A percentile compares a stretch with the other conserved stretches of the same genome.
phyloP scores from a whole-genome alignment of 225 moss, liverwort and hornwort species.

The Asterella californica region DNA sequence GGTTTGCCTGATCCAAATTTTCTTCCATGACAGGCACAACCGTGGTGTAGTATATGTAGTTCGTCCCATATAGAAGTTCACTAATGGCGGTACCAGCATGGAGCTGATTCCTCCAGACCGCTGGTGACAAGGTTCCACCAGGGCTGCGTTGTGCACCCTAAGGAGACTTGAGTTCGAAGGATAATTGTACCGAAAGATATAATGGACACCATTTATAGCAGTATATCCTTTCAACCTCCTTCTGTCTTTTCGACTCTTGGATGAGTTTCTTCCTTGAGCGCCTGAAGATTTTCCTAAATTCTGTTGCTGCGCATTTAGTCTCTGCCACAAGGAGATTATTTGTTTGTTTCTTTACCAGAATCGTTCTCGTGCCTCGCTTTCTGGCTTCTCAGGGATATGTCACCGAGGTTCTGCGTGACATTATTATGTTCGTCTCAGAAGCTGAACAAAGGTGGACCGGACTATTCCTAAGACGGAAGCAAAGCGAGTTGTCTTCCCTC shows the following conservation, averaged over 20 bases:
- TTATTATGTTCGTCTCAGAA: neutral
- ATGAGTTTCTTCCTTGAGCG: neutral
- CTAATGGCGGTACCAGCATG: neutral
- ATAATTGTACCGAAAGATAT: neutral
- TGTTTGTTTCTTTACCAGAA: neutral
- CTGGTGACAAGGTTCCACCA: neutral
- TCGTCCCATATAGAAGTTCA: neutral
- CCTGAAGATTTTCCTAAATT: neutral
- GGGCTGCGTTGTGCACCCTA: neutral
- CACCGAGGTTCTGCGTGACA: too few species aligned
- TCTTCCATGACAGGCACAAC: neutral
- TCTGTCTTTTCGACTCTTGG: neutral
- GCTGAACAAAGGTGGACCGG: neutral
- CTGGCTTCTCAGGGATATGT: neutral
- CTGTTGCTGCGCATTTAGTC: neutral
- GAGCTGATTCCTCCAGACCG: neutral
- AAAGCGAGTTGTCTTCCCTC: too few species aligned
- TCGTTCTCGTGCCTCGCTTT: neutral
- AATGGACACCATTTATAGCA: neutral
- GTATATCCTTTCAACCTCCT: neutral
- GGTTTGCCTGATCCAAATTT: constrained; percentile 7
- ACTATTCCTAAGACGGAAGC: too few species aligned
- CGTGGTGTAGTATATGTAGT: neutral
- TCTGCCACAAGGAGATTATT: neutral
- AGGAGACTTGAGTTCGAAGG: neutral